Percentiles rank a stretch among this genome's conserved stretches.
Evolutionary conservation across 1,139 yeast species (phyloP).

Genomic region (Saccharomyces hybrid): DNA sequence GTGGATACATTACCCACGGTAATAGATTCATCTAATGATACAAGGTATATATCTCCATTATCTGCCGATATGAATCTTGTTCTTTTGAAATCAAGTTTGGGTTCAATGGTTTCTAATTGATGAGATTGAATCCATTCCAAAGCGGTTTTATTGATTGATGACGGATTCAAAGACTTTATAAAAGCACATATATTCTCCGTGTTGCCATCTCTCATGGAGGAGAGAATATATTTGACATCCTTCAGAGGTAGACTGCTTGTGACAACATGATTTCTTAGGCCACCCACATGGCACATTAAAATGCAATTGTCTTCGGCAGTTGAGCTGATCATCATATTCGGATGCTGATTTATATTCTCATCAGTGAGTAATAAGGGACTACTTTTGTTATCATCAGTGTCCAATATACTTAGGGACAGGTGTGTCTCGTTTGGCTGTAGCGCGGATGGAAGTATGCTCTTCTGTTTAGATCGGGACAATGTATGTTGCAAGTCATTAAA

Average conservation of each 20-base stretch:
- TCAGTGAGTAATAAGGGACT: slow-evolving; percentile 2
- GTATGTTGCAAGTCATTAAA: slow-evolving; percentile 10
- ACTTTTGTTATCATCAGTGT: not conserved
- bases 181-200: slow-evolving; percentile 13
- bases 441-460: not conserved
- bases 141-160: slow-evolving; percentile 42
- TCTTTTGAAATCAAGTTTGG: slow-evolving; percentile 40
- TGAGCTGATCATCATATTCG: slow-evolving; percentile 18
- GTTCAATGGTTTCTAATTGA: slow-evolving; percentile 37
- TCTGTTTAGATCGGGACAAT: slow-evolving; percentile 5
- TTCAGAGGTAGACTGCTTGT: slow-evolving; percentile 16
- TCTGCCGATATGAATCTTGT: slow-evolving; percentile 39
- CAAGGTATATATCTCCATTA: slow-evolving; percentile 11
- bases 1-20: slow-evolving; percentile 14
- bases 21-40: slow-evolving; percentile 25
- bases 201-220: slow-evolving; percentile 21
- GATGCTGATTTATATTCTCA: slow-evolving; percentile 17
- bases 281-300: slow-evolving; percentile 31
- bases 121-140: slow-evolving; percentile 47
- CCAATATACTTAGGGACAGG: not conserved
- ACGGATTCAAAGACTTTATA: not conserved
- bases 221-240: slow-evolving; percentile 1
- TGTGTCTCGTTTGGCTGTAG: slow-evolving; percentile 1
- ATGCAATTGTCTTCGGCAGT: slow-evolving; percentile 13
- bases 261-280: slow-evolving; percentile 27